Percentiles rank a stretch among this genome's conserved stretches.
These are phyloP conservation scores for Raffaelea ambrosiae DNA, from an alignment of 2,329 filamentous ascomycete genomes.

Conservation along the genomic window DNA sequence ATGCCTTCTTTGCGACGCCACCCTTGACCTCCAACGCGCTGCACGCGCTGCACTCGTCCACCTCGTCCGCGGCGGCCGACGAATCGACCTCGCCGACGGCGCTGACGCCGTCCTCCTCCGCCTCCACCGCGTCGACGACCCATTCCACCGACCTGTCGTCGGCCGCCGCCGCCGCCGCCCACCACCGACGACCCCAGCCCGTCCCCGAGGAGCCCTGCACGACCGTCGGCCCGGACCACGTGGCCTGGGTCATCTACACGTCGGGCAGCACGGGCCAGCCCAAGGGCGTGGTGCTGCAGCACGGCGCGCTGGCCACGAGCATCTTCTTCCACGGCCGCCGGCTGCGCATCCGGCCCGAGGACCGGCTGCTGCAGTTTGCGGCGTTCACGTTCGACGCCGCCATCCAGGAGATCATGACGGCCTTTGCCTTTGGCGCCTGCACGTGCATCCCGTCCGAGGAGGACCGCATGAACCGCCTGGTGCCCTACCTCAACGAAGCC, in stretches of 20 bases:
- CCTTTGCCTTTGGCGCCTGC: slow-evolving; percentile 47
- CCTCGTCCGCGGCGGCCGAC: slow-evolving; percentile 1
- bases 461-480: neutral
- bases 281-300: slow-evolving; percentile 50
- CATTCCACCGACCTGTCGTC: no score
- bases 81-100: no score
- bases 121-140: no score
- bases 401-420: slow-evolving; percentile 44
- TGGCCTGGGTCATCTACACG: slow-evolving; percentile 54
- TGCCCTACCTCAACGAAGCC: neutral
- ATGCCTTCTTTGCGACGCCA: neutral
- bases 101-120: no score
- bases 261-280: slow-evolving; percentile 48
- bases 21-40: neutral
- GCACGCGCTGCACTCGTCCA: neutral
- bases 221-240: slow-evolving; percentile 26
- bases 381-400: slow-evolving; percentile 48
- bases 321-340: neutral
- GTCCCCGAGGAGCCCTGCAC: neutral
- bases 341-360: neutral
- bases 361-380: slow-evolving; percentile 49
- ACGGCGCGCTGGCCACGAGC: slow-evolving; percentile 43
- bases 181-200: no score
- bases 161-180: no score
- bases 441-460: slow-evolving; percentile 41